phyloP scores from a whole-genome alignment of 2,329 filamentous ascomycete genomes.

The Eurotiales sp. region DNA sequence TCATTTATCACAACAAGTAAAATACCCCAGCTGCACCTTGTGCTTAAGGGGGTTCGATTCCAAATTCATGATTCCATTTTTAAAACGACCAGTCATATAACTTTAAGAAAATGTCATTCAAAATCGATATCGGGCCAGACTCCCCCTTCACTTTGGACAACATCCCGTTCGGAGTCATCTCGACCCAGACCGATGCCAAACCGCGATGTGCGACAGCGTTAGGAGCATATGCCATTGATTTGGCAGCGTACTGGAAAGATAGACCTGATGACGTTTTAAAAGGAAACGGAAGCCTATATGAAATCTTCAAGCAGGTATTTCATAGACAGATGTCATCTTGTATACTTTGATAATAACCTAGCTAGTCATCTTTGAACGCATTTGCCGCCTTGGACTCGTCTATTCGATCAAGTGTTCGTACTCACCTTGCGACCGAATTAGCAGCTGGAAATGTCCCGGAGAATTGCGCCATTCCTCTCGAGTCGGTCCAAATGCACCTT shows the following conservation, averaged over 20 bases:
- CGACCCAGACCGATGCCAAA: slow-evolving; percentile 31
- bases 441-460: slow-evolving; percentile 18
- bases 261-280: slow-evolving; percentile 26
- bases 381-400: slow-evolving; percentile 46
- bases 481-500: slow-evolving; percentile 48
- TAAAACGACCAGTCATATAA: not conserved
- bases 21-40: no score
- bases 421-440: slow-evolving; percentile 29
- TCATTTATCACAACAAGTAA: no score
- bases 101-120: not conserved
- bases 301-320: slow-evolving; percentile 7
- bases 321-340: not conserved
- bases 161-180: slow-evolving; percentile 54
- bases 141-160: slow-evolving; percentile 48
- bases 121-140: slow-evolving; percentile 1
- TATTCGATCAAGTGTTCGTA: slow-evolving; percentile 38
- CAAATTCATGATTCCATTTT: not conserved
- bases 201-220: slow-evolving; percentile 51
- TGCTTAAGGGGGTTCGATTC: no score
- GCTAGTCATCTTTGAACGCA: slow-evolving; percentile 43
- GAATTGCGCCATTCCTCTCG: slow-evolving; percentile 27
- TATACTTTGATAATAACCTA: slow-evolving; percentile 25
- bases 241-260: slow-evolving; percentile 40
- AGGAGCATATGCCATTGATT: slow-evolving; percentile 50
- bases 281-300: slow-evolving; percentile 1